A percentile compares a stretch with the other conserved stretches of the same genome.
phyloP scores from a whole-genome alignment of 306 rosid genomes.

The Calophaca sinica region DNA sequence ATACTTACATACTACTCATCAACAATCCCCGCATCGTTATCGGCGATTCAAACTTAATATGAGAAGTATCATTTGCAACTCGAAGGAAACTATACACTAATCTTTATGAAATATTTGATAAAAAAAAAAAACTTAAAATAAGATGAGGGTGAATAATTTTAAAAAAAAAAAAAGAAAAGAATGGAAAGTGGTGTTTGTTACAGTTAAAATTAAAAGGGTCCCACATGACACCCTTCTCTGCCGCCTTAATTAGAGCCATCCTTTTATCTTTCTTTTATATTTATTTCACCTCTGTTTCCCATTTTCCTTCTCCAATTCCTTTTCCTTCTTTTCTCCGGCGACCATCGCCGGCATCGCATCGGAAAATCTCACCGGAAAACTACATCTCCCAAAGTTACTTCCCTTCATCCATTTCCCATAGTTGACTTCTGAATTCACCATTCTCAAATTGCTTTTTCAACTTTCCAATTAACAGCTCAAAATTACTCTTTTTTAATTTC shows the following conservation, averaged over 20 bases:
- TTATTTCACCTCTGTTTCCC: slow-evolving; percentile 31
- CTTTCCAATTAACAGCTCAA: slow-evolving; percentile 9
- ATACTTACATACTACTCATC: no score
- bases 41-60: no score
- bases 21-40: no score
- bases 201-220: slow-evolving; percentile 47
- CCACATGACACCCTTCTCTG: slow-evolving; percentile 41
- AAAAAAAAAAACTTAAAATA: no score
- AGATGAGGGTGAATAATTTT: background rate
- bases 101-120: no score
- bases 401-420: background rate
- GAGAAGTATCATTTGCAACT: no score
- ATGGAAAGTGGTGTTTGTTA: slow-evolving; percentile 42
- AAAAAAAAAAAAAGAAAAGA: background rate
- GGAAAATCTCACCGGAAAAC: slow-evolving; percentile 31
- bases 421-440: slow-evolving; percentile 9
- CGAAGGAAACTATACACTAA: no score
- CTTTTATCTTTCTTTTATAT: background rate
- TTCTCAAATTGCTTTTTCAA: slow-evolving; percentile 29
- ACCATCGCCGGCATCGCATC: slow-evolving; percentile 36
- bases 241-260: slow-evolving; percentile 46
- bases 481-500: background rate
- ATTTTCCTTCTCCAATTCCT: background rate
- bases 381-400: background rate
- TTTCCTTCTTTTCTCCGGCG: slow-evolving; percentile 40